Conservation (phyloP, 2,329 filamentous ascomycete genomes). For the Elsinoe fawcettii region DNA sequence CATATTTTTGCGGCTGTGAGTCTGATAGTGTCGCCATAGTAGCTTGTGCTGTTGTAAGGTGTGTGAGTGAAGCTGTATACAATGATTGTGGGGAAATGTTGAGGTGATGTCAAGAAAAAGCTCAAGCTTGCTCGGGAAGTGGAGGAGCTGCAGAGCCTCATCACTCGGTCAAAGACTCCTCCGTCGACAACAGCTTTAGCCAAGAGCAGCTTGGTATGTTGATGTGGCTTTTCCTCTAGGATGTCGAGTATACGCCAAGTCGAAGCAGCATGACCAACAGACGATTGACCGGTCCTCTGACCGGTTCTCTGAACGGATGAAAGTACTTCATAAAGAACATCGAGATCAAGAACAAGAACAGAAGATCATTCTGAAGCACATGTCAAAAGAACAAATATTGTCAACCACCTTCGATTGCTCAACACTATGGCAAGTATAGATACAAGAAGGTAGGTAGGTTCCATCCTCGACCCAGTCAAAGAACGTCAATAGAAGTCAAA, state of each 20-base stretch:
- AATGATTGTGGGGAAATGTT: background rate
- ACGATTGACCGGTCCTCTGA: too few relatives aligned
- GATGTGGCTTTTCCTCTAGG: too few relatives aligned
- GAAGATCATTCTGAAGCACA: too few relatives aligned
- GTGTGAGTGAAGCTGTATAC: background rate
- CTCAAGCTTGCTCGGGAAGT: slow-evolving; percentile 4
- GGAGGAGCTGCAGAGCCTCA: background rate
- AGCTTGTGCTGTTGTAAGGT: background rate
- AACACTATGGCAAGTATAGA: slow-evolving; percentile 2
- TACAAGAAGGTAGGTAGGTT: slow-evolving; percentile 8
- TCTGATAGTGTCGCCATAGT: slow-evolving; percentile 12
- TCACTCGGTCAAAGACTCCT: background rate
- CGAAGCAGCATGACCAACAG: too few relatives aligned
- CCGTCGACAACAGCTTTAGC: background rate
- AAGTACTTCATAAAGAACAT: too few relatives aligned
- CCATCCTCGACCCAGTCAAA: slow-evolving; percentile 9
- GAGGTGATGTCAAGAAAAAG: background rate
- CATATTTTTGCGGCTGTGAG: slow-evolving; percentile 21
- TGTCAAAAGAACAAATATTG: background rate
- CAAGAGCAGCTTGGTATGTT: too few relatives aligned
- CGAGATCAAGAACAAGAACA: too few relatives aligned
- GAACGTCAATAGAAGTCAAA: background rate
- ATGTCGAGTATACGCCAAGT: too few relatives aligned
- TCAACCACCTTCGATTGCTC: slow-evolving; percentile 10
- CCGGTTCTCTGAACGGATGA: too few relatives aligned